phyloP scores from a whole-genome alignment of 345 rosid genomes.

The Populus tremula region DNA sequence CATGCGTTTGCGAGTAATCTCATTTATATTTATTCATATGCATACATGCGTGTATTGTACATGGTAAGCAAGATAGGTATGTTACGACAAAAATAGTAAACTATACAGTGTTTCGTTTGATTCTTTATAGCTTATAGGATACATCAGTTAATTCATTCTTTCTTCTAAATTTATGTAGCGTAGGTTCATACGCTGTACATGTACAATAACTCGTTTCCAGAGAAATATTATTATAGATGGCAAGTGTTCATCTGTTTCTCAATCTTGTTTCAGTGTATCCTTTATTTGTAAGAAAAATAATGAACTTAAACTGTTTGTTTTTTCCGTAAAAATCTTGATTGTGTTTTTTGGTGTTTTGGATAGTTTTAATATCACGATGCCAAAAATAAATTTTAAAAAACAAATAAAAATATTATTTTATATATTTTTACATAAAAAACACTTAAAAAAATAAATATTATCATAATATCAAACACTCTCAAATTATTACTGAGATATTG shows the following conservation, averaged over 20 bases:
- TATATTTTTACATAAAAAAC: too few species aligned
- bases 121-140: constrained; percentile 19
- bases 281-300: neutral
- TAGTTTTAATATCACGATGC: too few species aligned
- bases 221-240: neutral
- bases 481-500: too few species aligned
- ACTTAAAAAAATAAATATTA: too few species aligned
- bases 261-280: neutral
- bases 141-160: constrained; percentile 7
- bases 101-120: constrained; percentile 16
- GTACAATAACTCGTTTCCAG: neutral
- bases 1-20: constrained; percentile 7
- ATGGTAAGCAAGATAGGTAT: constrained; percentile 11
- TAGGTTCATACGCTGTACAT: constrained; percentile 11
- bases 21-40: neutral
- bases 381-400: too few species aligned
- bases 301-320: too few species aligned
- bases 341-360: too few species aligned
- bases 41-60: neutral
- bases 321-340: too few species aligned
- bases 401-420: too few species aligned
- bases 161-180: constrained; percentile 4
- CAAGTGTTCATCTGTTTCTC: neutral
- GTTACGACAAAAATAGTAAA: neutral
- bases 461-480: too few species aligned